Conservation (phyloP, 2,329 filamentous ascomycete species). For the Colletotrichum sansevieriae region DNA sequence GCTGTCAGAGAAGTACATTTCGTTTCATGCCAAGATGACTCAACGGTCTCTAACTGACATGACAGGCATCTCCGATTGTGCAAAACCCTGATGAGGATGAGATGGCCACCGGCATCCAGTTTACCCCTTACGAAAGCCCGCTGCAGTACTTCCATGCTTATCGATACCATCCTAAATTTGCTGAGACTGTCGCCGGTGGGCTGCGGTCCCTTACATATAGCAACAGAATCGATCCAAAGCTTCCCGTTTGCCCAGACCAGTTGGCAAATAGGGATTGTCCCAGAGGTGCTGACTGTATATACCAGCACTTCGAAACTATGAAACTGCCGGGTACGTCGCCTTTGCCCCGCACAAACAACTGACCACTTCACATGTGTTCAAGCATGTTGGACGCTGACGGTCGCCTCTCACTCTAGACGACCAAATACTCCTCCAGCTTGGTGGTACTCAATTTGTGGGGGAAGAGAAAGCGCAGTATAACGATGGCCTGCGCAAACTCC, state of each 20-base stretch:
- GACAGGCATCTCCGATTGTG: constrained; percentile 4
- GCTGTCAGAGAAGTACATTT: constrained; percentile 59
- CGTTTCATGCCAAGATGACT: constrained; percentile 45
- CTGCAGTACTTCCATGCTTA: constrained; percentile 87
- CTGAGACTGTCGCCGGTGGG: constrained; percentile 77
- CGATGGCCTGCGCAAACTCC: constrained; percentile 70
- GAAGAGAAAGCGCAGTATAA: constrained; percentile 73
- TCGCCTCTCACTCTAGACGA: constrained; percentile 69
- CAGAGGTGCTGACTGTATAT: constrained; percentile 78
- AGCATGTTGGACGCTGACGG: constrained; percentile 60
- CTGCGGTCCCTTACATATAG: constrained; percentile 94
- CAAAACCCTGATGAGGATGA: constrained; percentile 41
- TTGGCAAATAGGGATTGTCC: constrained; percentile 76
- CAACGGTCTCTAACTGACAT: constrained; percentile 43
- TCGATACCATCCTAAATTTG: constrained; percentile 87
- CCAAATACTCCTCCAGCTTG: constrained; percentile 79
- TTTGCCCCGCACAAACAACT: constrained; percentile 35
- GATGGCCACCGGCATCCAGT: constrained; percentile 35
- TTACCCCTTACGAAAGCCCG: constrained; percentile 82
- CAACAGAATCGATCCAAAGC: constrained; percentile 84
- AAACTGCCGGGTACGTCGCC: constrained; percentile 78
- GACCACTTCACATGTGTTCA: constrained; percentile 51
- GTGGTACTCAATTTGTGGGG: constrained; percentile 72
- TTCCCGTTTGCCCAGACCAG: constrained; percentile 82
- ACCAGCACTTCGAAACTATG: constrained; percentile 84